Base-by-base conservation (phyloP, 2,329 filamentous ascomycete species). In the Atkinsonella hypoxylon region DNA sequence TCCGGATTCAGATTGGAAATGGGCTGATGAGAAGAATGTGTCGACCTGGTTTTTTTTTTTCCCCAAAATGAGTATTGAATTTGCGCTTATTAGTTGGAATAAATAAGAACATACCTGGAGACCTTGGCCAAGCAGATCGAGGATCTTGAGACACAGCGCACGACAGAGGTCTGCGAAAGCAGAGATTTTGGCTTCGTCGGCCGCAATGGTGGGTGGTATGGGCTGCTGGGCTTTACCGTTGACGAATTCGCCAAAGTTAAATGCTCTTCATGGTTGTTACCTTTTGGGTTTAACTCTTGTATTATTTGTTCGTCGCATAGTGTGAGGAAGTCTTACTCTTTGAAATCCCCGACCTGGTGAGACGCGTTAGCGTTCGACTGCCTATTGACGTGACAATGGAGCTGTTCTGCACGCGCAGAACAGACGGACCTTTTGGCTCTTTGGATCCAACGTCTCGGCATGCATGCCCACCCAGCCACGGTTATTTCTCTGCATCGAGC, bases 381-480 rank as follows among this genome's bases (percentile, higher is more conserved):
- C n/a, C n/a, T n/a, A n/a, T n/a, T n/a, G n/a, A n/a, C n/a, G n/a
- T n/a, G n/a, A n/a, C n/a, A n/a, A n/a, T n/a, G n/a, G n/a, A n/a
- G n/a, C n/a, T n/a, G n/a, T n/a, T n/a, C n/a, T n/a, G n/a, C n/a
- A n/a, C n/a, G n/a, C n/a, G n/a, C n/a, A n/a, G n/a, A n/a, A n/a
- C n/a, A n/a, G 22, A 26, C 22, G 6, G 6, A 86, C 87, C 66
- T 82, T 81, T 66, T 96, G 89, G 51, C 82, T 81, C 58, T 82
- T 81, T 2, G 90, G 89, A 64, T 97, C 91, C 11, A 97, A 71
- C 0, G 85, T 91, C 69, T 98, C 91, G 12, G 81, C 81, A 61
- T 91, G 85, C 85, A 95, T 90, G 15, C 81, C 82, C 1, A 86
- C 80, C 89, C 90, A 98, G 53, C 91, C 93, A 41, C 82, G 80